Evolutionary conservation across 225 moss, liverwort and hornwort species (phyloP), one percentile per base, ranked within the genome.

Genomic region (Physcomitrium patens): DNA sequence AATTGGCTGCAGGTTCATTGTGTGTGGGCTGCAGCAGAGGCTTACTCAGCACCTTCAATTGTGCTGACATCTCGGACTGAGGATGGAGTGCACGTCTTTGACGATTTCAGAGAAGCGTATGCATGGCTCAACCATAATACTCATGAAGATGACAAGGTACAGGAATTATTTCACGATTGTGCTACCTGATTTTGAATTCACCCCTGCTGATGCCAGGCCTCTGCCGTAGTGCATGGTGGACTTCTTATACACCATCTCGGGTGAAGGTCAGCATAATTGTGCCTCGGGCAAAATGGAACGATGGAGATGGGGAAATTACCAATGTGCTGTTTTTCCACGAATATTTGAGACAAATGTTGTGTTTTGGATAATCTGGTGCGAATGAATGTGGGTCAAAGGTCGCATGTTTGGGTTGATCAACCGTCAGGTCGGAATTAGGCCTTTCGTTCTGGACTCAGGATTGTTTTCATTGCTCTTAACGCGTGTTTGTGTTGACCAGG

Each of bases 11-110:
- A 99, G 97, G 84, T 99, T 75, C 99, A 99, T 76, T 95, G 93
- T 82, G 99, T 99, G 22, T 99, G 99, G 99, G 99, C 99, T 72
- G 99, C 99, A 41, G 99, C 99, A 50, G 99, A 99, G 73, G 99
- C 99, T 63, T 99, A 99, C 74, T 99, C 99, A 69, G 99, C 99
- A 71, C 99, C 99, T 53, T 99, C 99, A 11, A 95, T 99, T 67
- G 99, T 99, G 54, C 80, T 99, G 73, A 90, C 99, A 53, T 95
- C 95, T 18, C 91, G 88, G 46, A 89, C 93, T 31, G 83, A 90
- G 60, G 99, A 99, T 52, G 99, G 99, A 53, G 41, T 95, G 48
- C 99, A 99, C 72, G 95, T 99, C 31, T 99, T 99, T 52, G 99
- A 99, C 59, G 99, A 99, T 82, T 99, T 99, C 73, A 84, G 99